These are phyloP conservation scores for Heimioporus punctisporus DNA, from an alignment of 1,284 basidiomycete species.

Conservation along the genomic window DNA sequence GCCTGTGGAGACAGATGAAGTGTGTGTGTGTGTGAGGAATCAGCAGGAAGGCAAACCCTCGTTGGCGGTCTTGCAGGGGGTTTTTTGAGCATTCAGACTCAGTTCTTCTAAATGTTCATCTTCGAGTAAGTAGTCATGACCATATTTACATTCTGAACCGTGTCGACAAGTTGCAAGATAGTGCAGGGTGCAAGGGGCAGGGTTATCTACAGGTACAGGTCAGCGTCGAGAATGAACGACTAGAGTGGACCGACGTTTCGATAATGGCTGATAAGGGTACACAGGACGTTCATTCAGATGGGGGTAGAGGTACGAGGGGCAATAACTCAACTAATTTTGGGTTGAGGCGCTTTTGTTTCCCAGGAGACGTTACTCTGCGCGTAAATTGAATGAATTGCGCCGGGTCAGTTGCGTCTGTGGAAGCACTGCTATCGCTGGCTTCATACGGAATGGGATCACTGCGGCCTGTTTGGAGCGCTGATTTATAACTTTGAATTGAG, in stretches of 20 bases:
- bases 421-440: constrained; percentile 29
- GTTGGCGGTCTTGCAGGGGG: constrained; percentile 58
- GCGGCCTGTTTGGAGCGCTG: constrained; percentile 22
- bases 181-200: constrained; percentile 63
- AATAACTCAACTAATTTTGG: constrained; percentile 50
- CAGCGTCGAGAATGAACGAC: constrained; percentile 8
- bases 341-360: constrained; percentile 44
- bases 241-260: constrained; percentile 47
- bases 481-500: constrained; percentile 37
- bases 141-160: constrained; percentile 55
- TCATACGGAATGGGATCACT: constrained; percentile 23
- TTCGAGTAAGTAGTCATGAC: constrained; percentile 57
- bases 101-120: constrained; percentile 53
- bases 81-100: constrained; percentile 54
- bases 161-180: constrained; percentile 60
- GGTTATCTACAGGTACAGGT: constrained; percentile 41
- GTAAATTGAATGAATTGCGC: constrained; percentile 29
- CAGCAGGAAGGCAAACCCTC: constrained; percentile 39
- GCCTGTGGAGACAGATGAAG: constrained; percentile 35
- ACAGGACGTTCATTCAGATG: constrained; percentile 17
- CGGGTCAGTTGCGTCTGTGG: constrained; percentile 37
- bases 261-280: constrained; percentile 44
- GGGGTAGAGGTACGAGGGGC: constrained; percentile 8
- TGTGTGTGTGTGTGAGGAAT: background rate
- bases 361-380: constrained; percentile 32